Evolutionary conservation across 768 basidiomycete genomes (phyloP), one percentile per base, ranked within the genome.

Genomic region (Dentipellis sp.): DNA sequence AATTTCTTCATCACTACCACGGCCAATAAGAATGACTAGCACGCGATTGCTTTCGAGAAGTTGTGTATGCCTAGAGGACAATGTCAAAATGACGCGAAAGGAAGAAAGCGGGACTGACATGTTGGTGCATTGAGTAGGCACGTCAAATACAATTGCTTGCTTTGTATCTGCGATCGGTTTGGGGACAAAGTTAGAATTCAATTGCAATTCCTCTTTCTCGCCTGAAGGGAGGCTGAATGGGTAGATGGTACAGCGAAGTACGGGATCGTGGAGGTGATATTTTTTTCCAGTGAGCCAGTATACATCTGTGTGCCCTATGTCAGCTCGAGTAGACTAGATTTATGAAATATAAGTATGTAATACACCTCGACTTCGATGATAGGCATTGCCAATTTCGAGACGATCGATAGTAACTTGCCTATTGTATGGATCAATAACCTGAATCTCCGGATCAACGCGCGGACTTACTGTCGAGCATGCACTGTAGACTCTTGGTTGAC

Each of bases 11-110:
- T 9, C 16, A 38, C 53, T 40, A 8, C 42, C 2, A n/a, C 56
- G 37, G 29, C 55, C 19, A 10, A 59, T 39, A n/a, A 61, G 52
- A 36, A 57, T 45, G 39, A 34, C 42, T 22, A 52, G 51, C 34
- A 39, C 23, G 19, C 16, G 19, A 10, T 21, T 22, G 17, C 19
- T n/a, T 14, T 35, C 48, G 23, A 50, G 21, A 23, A 35, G 22
- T 23, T 50, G 48, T 22, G 10, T 22, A n/a, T 50, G 22, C 10
- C 48, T 50, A 21, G 14, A 50, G 14, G 14, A 12, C 5, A n/a
- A 6, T 6, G 47, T 49, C n/a, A 49, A 21, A 49, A 49, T 19
- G n/a, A 12, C 2, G 40, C 9, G 14, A 42, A 42, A 42, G 19
- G 14, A 42, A 42, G 14, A 14, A 42, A 42, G 19, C 4, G 19